Base-by-base conservation (phyloP, 2,329 filamentous ascomycete species). In the Arthrobotrys musiformis region DNA sequence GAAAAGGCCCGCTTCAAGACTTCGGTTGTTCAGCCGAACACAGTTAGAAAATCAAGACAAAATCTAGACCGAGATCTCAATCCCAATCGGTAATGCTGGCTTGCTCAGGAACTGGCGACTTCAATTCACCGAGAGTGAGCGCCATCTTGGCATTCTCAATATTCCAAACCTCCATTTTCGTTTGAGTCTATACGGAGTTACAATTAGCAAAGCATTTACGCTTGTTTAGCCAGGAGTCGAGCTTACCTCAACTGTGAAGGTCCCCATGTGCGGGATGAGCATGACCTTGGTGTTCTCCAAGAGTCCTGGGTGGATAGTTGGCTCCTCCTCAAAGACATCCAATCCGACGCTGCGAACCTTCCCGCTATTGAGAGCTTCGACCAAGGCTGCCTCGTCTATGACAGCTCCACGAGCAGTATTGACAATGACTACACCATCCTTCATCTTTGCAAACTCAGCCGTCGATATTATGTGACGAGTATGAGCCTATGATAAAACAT, bases 181-280 rank as follows among this genome's bases (percentile, higher is more conserved):
- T 85, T 82, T 87, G 85, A 5, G 88, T 89, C 84, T 89, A 50
- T 42, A 5, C 1, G 2, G 7, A 52, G 24, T 48, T 56, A 61
- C n/a, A 19, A 17, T 46, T 44, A 54, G 48, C n/a, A 52, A 26
- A 46, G n/a, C n/a, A n/a, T n/a, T n/a, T n/a, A n/a, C n/a, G n/a
- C n/a, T n/a, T n/a, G n/a, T n/a, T 22, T 56, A 24, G 17, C 37
- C 15, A 28, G 19, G 19, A 40, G 4, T 69, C 82, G 13, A 33
- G 64, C 70, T 30, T 68, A 80, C 86, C 85, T 91, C 92, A 28
- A 89, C 85, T 0, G 92, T 94, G 87, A 88, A 93, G 0, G 93
- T 96, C 0, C 93, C 93, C 91, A 96, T 92, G 83, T 96, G 93
- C 62, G 93, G 93, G 37, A 96, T 84, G 28, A 97, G 86, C 80